Base-by-base conservation (phyloP, 805 yeast species). In the Yarrowia porcina region DNA sequence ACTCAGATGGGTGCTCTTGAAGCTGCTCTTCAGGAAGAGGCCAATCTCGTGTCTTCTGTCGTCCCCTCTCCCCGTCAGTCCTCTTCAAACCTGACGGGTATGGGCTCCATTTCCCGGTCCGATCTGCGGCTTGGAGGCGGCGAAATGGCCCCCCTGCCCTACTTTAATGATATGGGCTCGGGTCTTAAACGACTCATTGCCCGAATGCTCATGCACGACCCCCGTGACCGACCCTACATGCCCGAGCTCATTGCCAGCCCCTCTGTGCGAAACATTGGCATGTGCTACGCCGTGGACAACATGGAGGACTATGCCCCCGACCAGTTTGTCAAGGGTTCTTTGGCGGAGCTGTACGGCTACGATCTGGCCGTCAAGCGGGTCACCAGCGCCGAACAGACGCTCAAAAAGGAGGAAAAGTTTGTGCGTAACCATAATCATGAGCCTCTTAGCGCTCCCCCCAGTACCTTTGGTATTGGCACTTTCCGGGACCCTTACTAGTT, bases 91-190 rank as follows among this genome's bases (percentile, higher is more conserved):
- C 36, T 56, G 49, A 18, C 30, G 23, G 49, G 38, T 11, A 35
- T 49, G 56, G 60, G 61, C 13, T 57, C 59, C 38, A 57, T 60
- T 15, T 60, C 57, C 23, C 41, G 63, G 12, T 35, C 44, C 10
- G 63, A 47, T 27, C 61, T 50, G 32, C 35, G 45, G 23, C 60
- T 57, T 11, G 54, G 33, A 18, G 42, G 64, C 15, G 52, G 57
- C 47, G 61, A 56, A 20, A 25, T 50, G 41, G 66, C 64, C 23
- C 69, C 69, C 6, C 27, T 67, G 32, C 64, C 64, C 21, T 63
- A 63, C 44, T 65, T 67, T 21, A 61, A 65, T 42, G 70, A 67
- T 8, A 65, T 67, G 61, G 70, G 70, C 21, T 64, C 65, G 6
- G 62, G 67, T 8, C 67, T 65, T 35, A 68, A 67, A 44, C 49